phyloP scores from a whole-genome alignment of 192 early-diverging fungal genomes.

The Coemansia sp. region DNA sequence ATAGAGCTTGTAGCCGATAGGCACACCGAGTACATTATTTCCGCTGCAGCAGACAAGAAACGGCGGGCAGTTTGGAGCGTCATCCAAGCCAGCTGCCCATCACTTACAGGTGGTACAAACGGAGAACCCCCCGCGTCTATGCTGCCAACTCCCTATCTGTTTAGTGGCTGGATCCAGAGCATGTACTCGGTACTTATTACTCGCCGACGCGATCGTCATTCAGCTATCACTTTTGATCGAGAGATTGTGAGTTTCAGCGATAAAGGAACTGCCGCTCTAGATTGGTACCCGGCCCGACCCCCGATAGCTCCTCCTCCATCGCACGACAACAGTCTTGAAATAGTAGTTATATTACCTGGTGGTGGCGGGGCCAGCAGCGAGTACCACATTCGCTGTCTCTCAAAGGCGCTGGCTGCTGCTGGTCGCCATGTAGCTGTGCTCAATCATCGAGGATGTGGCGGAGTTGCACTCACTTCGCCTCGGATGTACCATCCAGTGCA shows the following conservation, averaged over 20 bases:
- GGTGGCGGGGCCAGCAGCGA: constrained; percentile 12
- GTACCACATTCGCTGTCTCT: constrained; percentile 17
- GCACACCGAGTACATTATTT: too few species aligned
- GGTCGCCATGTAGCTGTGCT: constrained; percentile 7
- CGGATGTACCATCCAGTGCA: neutral
- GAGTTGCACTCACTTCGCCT: neutral
- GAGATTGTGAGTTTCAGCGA: constrained; percentile 5
- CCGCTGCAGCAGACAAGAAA: too few species aligned
- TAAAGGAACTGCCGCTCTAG: constrained; percentile 8
- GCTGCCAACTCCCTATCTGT: constrained; percentile 18
- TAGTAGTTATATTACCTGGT: constrained; percentile 10
- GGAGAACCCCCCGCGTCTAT: neutral
- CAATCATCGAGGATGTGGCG: constrained; percentile 15
- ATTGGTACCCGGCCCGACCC: constrained; percentile 22
- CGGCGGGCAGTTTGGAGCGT: too few species aligned
- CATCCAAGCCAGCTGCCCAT: too few species aligned
- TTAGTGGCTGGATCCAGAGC: constrained; percentile 9
- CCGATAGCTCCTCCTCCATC: neutral
- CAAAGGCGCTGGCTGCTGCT: neutral
- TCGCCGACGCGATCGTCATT: constrained; percentile 4
- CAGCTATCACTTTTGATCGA: constrained; percentile 13
- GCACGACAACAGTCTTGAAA: neutral
- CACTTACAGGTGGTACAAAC: too few species aligned
- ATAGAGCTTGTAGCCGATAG: too few species aligned
- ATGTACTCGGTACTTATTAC: neutral